phyloP scores from a whole-genome alignment of 179 eudicot species.

The Gypsophila paniculata region DNA sequence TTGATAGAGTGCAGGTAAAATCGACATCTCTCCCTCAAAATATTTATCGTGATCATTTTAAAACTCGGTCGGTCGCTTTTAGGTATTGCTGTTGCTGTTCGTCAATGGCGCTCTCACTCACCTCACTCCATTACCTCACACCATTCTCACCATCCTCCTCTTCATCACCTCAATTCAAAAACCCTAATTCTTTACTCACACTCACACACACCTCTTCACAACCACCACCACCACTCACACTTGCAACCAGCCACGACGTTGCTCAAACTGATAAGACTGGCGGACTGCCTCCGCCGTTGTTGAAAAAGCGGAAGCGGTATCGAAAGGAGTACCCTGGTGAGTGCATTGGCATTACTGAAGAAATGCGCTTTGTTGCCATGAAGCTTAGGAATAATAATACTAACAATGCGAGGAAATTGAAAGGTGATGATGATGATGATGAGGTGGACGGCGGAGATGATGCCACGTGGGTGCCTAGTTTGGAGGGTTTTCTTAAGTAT shows the following conservation, averaged over 20 bases:
- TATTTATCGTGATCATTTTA: no score
- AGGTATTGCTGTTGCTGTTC: no score
- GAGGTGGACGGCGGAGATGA: not conserved
- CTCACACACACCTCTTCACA: slow-evolving; percentile 4
- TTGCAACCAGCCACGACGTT: not conserved
- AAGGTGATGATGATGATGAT: slow-evolving; percentile 10
- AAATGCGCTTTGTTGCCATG: slow-evolving; percentile 91
- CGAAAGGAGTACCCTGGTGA: slow-evolving; percentile 76
- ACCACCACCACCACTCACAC: not conserved
- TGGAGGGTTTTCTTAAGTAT: slow-evolving; percentile 67
- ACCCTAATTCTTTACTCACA: not conserved
- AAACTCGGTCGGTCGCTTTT: no score
- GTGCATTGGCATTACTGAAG: slow-evolving; percentile 71
- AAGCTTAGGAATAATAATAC: slow-evolving; percentile 42
- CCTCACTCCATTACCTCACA: no score
- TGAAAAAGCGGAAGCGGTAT: slow-evolving; percentile 53
- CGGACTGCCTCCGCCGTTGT: slow-evolving; percentile 29
- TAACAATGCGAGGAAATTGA: not conserved
- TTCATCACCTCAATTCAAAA: not conserved
- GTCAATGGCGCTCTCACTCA: no score
- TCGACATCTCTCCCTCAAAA: no score
- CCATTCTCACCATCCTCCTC: slow-evolving; percentile 12
- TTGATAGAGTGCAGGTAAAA: no score
- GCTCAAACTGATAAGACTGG: not conserved
- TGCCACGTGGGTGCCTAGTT: slow-evolving; percentile 55